A percentile compares a stretch with the other conserved stretches of the same genome.
phyloP scores from a whole-genome alignment of 1,284 basidiomycete species.

The Tetrapyrgos nigripes region DNA sequence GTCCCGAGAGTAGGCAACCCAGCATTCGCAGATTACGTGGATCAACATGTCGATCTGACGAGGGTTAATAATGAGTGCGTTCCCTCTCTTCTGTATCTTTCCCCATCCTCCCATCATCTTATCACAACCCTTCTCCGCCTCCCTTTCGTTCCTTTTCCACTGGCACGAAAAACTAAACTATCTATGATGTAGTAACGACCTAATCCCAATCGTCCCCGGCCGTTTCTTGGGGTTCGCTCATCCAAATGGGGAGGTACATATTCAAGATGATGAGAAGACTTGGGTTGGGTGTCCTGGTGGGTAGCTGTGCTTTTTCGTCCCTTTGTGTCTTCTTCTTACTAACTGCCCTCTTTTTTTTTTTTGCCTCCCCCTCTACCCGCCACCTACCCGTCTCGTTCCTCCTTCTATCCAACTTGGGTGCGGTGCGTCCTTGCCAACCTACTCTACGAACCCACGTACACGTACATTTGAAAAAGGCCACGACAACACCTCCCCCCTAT shows the following conservation, averaged over 20 bases:
- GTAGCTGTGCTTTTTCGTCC: neutral
- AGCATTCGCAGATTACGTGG: constrained; percentile 63
- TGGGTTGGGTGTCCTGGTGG: constrained; percentile 43
- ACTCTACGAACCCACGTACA: neutral
- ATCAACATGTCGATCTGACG: constrained; percentile 43
- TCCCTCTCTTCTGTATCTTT: too few species aligned
- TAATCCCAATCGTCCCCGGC: constrained; percentile 37
- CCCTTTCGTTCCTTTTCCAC: neutral
- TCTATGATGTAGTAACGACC: constrained; percentile 15
- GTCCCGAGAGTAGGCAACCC: constrained; percentile 50
- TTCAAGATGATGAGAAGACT: constrained; percentile 36
- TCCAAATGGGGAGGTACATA: constrained; percentile 49
- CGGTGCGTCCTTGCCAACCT: too few species aligned
- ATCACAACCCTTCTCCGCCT: too few species aligned
- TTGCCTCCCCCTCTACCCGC: too few species aligned
- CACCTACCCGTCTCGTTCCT: too few species aligned
- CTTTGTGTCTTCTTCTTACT: too few species aligned
- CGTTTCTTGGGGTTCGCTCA: constrained; percentile 44
- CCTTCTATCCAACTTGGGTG: too few species aligned
- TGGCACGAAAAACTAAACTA: neutral
- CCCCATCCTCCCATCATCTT: too few species aligned
- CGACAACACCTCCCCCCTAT: neutral
- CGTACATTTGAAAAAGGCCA: neutral
- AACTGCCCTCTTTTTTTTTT: too few species aligned
- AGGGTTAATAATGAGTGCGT: constrained; percentile 56